Conservation (phyloP, 2,329 filamentous ascomycete species). For the Zasmidium angulare region DNA sequence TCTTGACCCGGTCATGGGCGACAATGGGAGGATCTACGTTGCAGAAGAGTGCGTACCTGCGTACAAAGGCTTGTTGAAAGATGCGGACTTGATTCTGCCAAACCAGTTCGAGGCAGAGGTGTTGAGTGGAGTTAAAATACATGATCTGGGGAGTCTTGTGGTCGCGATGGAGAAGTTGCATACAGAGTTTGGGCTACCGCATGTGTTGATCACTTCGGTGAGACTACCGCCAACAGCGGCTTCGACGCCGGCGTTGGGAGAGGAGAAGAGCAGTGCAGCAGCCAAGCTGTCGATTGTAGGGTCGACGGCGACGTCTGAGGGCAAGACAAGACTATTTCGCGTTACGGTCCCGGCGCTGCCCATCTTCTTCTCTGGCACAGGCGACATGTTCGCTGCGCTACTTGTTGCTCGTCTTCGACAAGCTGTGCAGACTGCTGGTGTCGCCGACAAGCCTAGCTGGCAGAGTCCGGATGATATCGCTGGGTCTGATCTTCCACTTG, state of each 20-base stretch:
- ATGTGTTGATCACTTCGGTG: conserved; percentile 91
- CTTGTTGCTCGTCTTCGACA: conserved; percentile 85
- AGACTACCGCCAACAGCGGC: conserved; percentile 59
- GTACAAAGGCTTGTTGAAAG: conserved; percentile 74
- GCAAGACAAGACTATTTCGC: conserved; percentile 78
- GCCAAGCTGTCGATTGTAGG: conserved; percentile 62
- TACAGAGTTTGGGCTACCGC: conserved; percentile 69
- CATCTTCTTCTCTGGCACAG: conserved; percentile 93
- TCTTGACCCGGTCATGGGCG: conserved; percentile 96
- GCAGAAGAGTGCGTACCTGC: conserved; percentile 87
- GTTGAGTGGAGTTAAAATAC: conserved; percentile 81
- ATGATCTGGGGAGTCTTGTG: conserved; percentile 69
- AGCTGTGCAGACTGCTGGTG: conserved; percentile 59
- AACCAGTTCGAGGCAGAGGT: conserved; percentile 98
- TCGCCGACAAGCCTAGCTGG: conserved; percentile 67
- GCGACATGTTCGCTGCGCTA: conserved; percentile 96
- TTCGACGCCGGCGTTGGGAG: conserved; percentile 40
- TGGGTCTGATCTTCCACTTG: conserved; percentile 74
- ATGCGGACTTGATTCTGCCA: conserved; percentile 88
- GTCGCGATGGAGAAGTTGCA: conserved; percentile 77
- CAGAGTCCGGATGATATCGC: conserved; percentile 69
- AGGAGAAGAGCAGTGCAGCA: conserved; percentile 1
- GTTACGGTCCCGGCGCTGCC: conserved; percentile 84
- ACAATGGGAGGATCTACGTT: conserved; percentile 89
- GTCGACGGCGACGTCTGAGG: conserved; percentile 65